Percentiles rank a stretch among this genome's conserved stretches.
Evolutionary conservation across 805 yeast species (phyloP).

Genomic region (Sugiyamaella smithiae): DNA sequence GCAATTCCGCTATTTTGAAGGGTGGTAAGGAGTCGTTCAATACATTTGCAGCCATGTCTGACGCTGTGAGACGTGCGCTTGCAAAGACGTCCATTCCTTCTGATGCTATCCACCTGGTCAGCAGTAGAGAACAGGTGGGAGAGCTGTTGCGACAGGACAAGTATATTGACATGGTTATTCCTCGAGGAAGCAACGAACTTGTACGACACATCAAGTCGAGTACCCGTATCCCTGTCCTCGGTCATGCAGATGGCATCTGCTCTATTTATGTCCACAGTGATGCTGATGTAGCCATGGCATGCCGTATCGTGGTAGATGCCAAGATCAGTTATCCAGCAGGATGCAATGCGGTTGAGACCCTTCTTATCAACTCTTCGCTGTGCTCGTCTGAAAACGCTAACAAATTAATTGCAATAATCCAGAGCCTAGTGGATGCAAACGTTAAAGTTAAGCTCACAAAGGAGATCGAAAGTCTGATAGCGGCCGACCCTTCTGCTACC

Average conservation of each 20-base stretch:
- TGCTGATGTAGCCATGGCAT: constrained; percentile 77
- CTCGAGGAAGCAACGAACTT: constrained; percentile 94
- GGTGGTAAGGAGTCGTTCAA: constrained; percentile 93
- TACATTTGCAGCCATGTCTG: constrained; percentile 80
- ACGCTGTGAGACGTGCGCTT: constrained; percentile 60
- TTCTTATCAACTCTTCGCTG: constrained; percentile 53
- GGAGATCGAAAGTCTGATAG: constrained; percentile 39
- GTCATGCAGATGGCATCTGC: constrained; percentile 98
- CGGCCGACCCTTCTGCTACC: constrained; percentile 12
- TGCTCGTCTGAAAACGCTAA: constrained; percentile 19
- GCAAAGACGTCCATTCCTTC: constrained; percentile 69
- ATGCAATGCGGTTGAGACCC: constrained; percentile 94
- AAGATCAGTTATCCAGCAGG: constrained; percentile 98
- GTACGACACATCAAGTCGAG: constrained; percentile 81
- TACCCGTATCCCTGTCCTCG: constrained; percentile 94
- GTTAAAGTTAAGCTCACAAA: constrained; percentile 70
- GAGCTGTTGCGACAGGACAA: constrained; percentile 80
- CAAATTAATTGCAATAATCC: constrained; percentile 31
- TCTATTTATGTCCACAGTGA: constrained; percentile 76
- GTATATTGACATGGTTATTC: constrained; percentile 92
- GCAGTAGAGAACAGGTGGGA: constrained; percentile 86
- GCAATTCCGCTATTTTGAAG: constrained; percentile 93
- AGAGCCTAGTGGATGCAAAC: constrained; percentile 53
- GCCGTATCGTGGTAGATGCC: constrained; percentile 72
- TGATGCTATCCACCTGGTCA: constrained; percentile 80